Base-by-base conservation (phyloP, 1,284 basidiomycete genomes). In the Fistulina hepatica region DNA sequence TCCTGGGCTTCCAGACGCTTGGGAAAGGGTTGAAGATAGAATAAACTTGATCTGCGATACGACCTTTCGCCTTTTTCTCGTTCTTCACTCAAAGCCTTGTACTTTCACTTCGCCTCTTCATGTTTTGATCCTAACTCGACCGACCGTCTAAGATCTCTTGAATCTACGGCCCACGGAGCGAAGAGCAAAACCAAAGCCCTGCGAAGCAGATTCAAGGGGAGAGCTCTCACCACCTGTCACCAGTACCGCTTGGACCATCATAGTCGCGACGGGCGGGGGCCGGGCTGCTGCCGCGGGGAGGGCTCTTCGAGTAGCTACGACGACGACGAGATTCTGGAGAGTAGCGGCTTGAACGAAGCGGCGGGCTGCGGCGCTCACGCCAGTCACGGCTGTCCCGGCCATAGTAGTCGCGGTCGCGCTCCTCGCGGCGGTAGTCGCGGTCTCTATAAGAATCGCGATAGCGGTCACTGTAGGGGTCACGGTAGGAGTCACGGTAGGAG, bases 231-330 rank as follows among this genome's bases (percentile, higher is more conserved):
- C 28, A 31, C 9, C 28, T 11, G 44, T 44, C 58, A 43, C 48
- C 55, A 44, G 51, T 56, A 30, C 56, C 53, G 16, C 49, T 50
- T 13, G 55, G 53, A 33, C 51, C 52, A 33, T 74, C 72, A 46
- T 54, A 73, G 35, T 78, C 77, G 46, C 73, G 64, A 47, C 54
- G 64, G 12, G 59, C 52, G 43, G 58, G 69, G 11, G 60, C 44
- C 28, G 81, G 82, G 60, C 81, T 84, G 55, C 77, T 74, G 41
- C 78, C 80, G 50, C 80, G 65, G 40, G 80, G 79, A 24, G 83
- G 83, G 59, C 78, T 83, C 51, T 78, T 69, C 39, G 81, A 84
- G 50, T 83, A 80, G 60, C 80, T 84, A 53, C 72, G 66, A 38
- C 82, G 77, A 54, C 69, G 69, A 49, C 79, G 67, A 47, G 80